Base-by-base conservation (phyloP, 2,329 filamentous ascomycete genomes). In the Penicillium hordei region DNA sequence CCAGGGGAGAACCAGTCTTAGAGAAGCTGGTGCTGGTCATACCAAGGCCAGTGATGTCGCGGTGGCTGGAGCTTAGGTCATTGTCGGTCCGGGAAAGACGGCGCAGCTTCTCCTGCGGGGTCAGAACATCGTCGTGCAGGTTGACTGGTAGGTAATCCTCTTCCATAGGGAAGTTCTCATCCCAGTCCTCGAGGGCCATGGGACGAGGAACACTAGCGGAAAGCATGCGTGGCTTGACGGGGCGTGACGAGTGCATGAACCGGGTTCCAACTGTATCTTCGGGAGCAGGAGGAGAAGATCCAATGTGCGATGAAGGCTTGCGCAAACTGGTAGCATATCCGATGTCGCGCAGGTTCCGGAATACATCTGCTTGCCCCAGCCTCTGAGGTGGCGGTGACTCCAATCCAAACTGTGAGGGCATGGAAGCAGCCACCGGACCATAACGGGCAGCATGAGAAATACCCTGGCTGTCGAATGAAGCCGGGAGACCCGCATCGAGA, bases 401-500 rank as follows among this genome's bases (percentile, higher is more conserved):
- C 64, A 97, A 80, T 15, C 90, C 90, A 68, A 97, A 97, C 67
- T 93, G 91, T 51, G 91, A 90, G 10, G 94, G 94, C 12, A 97
- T 90, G 0, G 93, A 97, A 0, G 93, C 91, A 8, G 93, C 93
- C 75, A 95, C 92, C 0, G 93, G 91, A 0, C 90, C 94, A 72
- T 93, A 92, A 59, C 91, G 86, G 19, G 93, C 93, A 61, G 91
- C 92, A 72, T 93, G 90, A 12, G 93, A 97, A 52, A 97, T 90
- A 49, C 93, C 93, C 70, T 97, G 94, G 67, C 92, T 96, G 75
- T 97, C 94, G 73, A 97, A 97, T 0, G 93, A 97, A 9, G 93
- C 91, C 1, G 94, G 94, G 9, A 97, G 83, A 17, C 91, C 92
- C 2, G 92, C 94, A 77, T 97, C 93, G 61, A 97, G 83, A 15